Evolutionary conservation across 768 basidiomycete genomes (phyloP).

Genomic region (Xerocomus spinulosus): DNA sequence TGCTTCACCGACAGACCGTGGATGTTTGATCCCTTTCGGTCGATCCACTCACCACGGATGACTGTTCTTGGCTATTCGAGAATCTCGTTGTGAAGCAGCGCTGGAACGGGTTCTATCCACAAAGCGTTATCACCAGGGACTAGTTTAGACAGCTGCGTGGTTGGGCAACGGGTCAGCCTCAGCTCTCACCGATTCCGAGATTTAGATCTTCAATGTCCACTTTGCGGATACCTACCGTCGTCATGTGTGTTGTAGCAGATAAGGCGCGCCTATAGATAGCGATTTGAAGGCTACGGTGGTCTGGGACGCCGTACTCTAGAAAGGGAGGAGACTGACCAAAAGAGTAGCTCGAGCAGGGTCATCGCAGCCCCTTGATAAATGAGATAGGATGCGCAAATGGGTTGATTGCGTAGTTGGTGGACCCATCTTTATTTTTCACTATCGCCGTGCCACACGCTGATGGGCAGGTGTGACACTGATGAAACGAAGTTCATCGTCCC

Average conservation of each 20-base stretch:
- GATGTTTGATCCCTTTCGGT: slow-evolving; percentile 2
- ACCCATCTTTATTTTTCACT: slow-evolving; percentile 6
- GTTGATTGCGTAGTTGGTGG: slow-evolving; percentile 11
- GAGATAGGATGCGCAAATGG: slow-evolving; percentile 10
- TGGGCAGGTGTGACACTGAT: not conserved
- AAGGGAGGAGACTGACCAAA: slow-evolving; percentile 12
- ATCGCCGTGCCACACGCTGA: slow-evolving; percentile 1
- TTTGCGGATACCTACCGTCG: slow-evolving; percentile 17
- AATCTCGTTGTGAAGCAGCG: slow-evolving; percentile 25
- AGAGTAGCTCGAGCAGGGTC: slow-evolving; percentile 6
- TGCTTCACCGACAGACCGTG: slow-evolving; percentile 13
- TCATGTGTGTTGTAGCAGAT: slow-evolving; percentile 6
- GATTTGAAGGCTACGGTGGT: slow-evolving; percentile 1
- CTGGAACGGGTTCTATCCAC: slow-evolving; percentile 19
- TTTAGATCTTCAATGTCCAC: slow-evolving; percentile 14
- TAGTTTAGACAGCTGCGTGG: not conserved
- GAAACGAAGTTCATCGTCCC: not conserved
- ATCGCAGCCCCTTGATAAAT: slow-evolving; percentile 7
- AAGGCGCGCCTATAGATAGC: slow-evolving; percentile 1
- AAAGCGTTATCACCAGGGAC: slow-evolving; percentile 2
- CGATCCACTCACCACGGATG: slow-evolving; percentile 25
- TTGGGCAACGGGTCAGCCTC: not conserved
- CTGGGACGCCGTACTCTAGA: slow-evolving; percentile 10
- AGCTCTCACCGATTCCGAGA: slow-evolving; percentile 1
- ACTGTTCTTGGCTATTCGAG: slow-evolving; percentile 22